These are phyloP conservation scores for Ceratobasidium sp. DNA, from an alignment of 1,284 basidiomycete species.

Conservation along the genomic window DNA sequence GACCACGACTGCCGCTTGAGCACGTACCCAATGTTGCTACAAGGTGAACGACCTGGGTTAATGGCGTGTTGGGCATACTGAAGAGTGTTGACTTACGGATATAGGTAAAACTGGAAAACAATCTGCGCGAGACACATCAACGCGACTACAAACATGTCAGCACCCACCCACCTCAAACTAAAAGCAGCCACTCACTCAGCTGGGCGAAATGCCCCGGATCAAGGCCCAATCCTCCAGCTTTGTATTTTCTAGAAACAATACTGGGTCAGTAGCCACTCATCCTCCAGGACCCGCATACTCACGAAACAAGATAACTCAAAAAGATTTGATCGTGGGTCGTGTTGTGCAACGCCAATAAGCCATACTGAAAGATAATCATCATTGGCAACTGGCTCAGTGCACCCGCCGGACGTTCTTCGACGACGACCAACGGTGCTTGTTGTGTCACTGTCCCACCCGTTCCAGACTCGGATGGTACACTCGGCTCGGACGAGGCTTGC, in stretches of 20 bases:
- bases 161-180: slow-evolving; percentile 56
- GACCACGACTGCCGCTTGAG: slow-evolving; percentile 46
- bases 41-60: not conserved
- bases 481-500: slow-evolving; percentile 27
- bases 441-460: not conserved
- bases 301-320: slow-evolving; percentile 85
- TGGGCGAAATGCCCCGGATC: slow-evolving; percentile 85
- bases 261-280: slow-evolving; percentile 36
- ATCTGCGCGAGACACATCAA: slow-evolving; percentile 50
- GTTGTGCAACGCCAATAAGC: slow-evolving; percentile 77
- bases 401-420: slow-evolving; percentile 39
- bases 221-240: slow-evolving; percentile 76
- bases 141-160: slow-evolving; percentile 52
- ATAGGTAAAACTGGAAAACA: slow-evolving; percentile 63
- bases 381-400: slow-evolving; percentile 61
- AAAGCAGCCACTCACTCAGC: slow-evolving; percentile 65
- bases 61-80: slow-evolving; percentile 50
- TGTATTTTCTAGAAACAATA: slow-evolving; percentile 65
- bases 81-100: slow-evolving; percentile 69
- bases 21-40: slow-evolving; percentile 67
- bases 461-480: slow-evolving; percentile 5
- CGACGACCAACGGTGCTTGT: not conserved
- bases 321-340: slow-evolving; percentile 89
- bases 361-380: slow-evolving; percentile 80
- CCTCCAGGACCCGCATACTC: slow-evolving; percentile 54